Base-by-base conservation (phyloP, 2,329 filamentous ascomycete species). In the Capronia americana region DNA sequence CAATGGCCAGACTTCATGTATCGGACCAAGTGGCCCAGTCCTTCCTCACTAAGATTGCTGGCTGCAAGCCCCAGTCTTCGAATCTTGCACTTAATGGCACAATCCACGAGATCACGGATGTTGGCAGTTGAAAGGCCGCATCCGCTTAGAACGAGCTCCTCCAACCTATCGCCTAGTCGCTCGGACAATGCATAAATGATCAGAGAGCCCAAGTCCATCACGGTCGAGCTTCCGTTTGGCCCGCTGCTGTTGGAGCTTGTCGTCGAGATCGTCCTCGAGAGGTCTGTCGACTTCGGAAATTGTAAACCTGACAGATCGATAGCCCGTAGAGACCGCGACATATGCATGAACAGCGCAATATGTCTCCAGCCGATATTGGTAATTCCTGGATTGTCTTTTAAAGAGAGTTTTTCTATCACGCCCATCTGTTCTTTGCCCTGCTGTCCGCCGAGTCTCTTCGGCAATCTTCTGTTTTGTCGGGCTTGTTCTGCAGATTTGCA, bases 291-390 rank as follows among this genome's bases (percentile, higher is more conserved):
- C 68, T 74, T 76, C 12, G 74, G 93, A 70, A 98, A 94, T 2
- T 87, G 86, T 65, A 97, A 89, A 74, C 92, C 90, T 0, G 93
- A 96, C 30, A 98, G 77, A 76, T 99, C 95, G 26, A 98, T 86
- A 5, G 87, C 90, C 77, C 93, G 93, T 63, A 99, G 83, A 0
- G 93, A 93, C 68, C 88, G 89, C 73, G 92, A 97, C 82, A 97
- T 89, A 78, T 97, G 92, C 60, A 97, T 84, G 76, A 98, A 99
- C 6, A 97, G 82, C 48, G 90, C 90, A 64, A 98, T 88, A 75
- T 98, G 88, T 73, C 90, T 93, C 95, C 95, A 99, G 17, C 94
- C 95, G 69, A 96, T 90, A 0, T 85, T 83, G 0, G 92, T 91
- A 66, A 98, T 89, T 74, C 93, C 94, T 1, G 84, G 79, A 75